These are phyloP conservation scores for Suillus americanus DNA, from an alignment of 768 basidiomycete species.

Conservation along the genomic window DNA sequence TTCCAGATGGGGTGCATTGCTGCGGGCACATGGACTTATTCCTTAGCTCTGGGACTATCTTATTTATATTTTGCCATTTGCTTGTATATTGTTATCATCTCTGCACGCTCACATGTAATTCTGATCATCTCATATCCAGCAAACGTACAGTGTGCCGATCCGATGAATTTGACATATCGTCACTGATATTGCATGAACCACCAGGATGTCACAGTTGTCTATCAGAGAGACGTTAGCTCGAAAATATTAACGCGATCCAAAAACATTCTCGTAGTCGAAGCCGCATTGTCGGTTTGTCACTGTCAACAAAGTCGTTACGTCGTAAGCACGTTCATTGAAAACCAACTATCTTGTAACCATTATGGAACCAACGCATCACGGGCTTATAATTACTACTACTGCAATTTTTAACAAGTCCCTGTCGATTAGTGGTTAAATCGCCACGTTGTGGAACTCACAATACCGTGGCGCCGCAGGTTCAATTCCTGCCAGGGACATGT, in stretches of 20 bases:
- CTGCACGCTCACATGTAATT: not conserved
- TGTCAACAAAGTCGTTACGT: too few relatives aligned
- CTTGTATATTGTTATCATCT: slow-evolving; percentile 7
- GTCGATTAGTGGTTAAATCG: slow-evolving; percentile 45
- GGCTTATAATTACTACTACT: not conserved
- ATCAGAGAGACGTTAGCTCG: not conserved
- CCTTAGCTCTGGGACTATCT: slow-evolving; percentile 24
- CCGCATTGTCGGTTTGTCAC: too few relatives aligned
- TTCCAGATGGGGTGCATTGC: slow-evolving; percentile 64
- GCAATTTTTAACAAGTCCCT: slow-evolving; percentile 24
- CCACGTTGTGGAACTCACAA: slow-evolving; percentile 38
- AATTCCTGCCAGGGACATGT: slow-evolving; percentile 38
- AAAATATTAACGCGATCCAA: not conserved
- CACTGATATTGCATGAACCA: not conserved
- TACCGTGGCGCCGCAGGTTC: slow-evolving; percentile 40
- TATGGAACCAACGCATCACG: too few relatives aligned
- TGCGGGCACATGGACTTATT: slow-evolving; percentile 48
- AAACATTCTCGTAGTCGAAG: not conserved
- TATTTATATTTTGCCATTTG: slow-evolving; percentile 4
- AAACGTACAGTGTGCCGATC: not conserved
- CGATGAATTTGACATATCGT: not conserved
- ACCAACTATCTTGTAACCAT: too few relatives aligned
- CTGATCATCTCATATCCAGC: not conserved
- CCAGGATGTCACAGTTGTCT: not conserved
- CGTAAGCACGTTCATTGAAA: too few relatives aligned